phyloP scores from a whole-genome alignment of 192 early-diverging fungal genomes.

The Haplosporangium gracile region DNA sequence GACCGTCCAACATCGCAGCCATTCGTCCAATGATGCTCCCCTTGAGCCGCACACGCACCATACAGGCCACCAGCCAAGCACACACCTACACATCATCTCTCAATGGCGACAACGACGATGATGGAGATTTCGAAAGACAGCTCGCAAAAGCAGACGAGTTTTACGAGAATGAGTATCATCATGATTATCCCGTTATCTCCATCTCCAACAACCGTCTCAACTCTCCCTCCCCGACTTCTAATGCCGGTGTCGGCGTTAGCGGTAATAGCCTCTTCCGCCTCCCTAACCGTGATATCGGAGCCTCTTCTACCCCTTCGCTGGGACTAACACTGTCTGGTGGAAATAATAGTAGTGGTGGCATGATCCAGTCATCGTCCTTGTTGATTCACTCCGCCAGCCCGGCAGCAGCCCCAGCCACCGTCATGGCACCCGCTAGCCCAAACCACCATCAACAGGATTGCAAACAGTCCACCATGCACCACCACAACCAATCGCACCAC shows the following conservation, averaged over 20 bases:
- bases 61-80: conserved; percentile 20
- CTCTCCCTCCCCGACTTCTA: background rate
- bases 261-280: conserved; percentile 12
- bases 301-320: background rate
- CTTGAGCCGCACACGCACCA: conserved; percentile 31
- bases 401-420: background rate
- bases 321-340: background rate
- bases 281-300: conserved; percentile 27
- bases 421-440: background rate
- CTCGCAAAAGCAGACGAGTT: conserved; percentile 9
- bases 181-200: conserved; percentile 21
- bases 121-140: background rate
- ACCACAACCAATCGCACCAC: background rate
- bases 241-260: background rate
- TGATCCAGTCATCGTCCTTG: background rate
- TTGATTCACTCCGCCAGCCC: background rate
- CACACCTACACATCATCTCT: background rate
- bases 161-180: conserved; percentile 23
- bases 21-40: conserved; percentile 10
- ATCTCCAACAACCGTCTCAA: conserved; percentile 6
- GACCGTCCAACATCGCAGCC: background rate
- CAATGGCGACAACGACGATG: background rate
- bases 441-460: background rate
- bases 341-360: background rate
- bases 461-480: background rate